Percentiles rank a stretch among this genome's conserved stretches.
These are phyloP conservation scores for Pleurotus djamor DNA, from an alignment of 768 basidiomycete species.

Conservation along the genomic window DNA sequence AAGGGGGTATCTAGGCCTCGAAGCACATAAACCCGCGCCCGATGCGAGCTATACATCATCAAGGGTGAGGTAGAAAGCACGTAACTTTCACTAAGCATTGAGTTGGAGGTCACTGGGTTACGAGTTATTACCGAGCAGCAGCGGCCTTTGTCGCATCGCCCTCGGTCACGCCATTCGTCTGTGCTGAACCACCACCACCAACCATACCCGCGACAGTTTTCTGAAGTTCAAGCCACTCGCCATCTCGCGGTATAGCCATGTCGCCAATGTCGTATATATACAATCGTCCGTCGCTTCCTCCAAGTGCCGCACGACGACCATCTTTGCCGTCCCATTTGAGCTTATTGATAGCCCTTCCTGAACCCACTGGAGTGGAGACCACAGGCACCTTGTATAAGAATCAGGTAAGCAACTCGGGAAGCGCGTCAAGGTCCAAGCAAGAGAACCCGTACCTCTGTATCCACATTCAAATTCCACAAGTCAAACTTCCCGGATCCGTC, in stretches of 20 bases:
- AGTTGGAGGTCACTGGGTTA: not conserved
- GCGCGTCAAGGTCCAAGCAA: not conserved
- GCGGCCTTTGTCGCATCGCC: conserved; percentile 24
- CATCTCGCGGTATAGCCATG: conserved; percentile 82
- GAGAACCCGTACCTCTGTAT: conserved; percentile 77
- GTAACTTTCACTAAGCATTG: not conserved
- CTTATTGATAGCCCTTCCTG: conserved; percentile 90
- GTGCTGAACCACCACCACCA: conserved; percentile 37
- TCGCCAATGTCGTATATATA: conserved; percentile 97
- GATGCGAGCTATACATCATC: not conserved
- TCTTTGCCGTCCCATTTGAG: conserved; percentile 94
- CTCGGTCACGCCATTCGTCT: conserved; percentile 40
- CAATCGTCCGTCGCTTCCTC: conserved; percentile 88
- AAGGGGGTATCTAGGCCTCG: not conserved
- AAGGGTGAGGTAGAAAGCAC: not conserved
- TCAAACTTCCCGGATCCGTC: conserved; percentile 97
- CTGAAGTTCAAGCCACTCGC: conserved; percentile 93
- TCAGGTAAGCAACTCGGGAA: not conserved
- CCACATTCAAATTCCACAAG: conserved; percentile 96
- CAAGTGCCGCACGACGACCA: conserved; percentile 85
- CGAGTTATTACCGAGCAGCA: conserved; percentile 15
- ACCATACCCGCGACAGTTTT: conserved; percentile 77
- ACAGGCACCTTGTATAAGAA: conserved; percentile 69
- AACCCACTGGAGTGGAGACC: conserved; percentile 80
- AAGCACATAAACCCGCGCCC: not conserved